phyloP scores from a whole-genome alignment of 208 protist genomes.

The Crithidia brevicula region DNA sequence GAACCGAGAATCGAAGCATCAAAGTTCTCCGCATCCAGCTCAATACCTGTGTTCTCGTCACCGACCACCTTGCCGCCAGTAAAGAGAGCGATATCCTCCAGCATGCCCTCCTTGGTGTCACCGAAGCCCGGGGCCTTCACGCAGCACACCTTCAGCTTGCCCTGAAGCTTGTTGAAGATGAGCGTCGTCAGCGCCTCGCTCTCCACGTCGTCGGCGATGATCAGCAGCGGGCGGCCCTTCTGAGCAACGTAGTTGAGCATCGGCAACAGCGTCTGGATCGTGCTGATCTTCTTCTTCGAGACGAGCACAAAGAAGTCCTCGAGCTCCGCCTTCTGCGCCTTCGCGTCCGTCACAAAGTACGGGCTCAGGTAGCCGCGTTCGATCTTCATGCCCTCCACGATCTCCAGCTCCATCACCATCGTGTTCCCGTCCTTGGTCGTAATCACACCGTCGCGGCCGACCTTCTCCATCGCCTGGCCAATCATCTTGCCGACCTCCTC shows the following conservation, averaged over 20 bases:
- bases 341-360: constrained; percentile 99
- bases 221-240: constrained; percentile 94
- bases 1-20: constrained; percentile 73
- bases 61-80: constrained; percentile 95
- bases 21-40: constrained; percentile 82
- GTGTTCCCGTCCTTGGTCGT: constrained; percentile 99
- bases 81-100: constrained; percentile 99
- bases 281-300: constrained; percentile 96
- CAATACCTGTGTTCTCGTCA: constrained; percentile 92
- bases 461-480: constrained; percentile 98
- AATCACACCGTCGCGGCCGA: constrained; percentile 99
- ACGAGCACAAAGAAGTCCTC: constrained; percentile 97
- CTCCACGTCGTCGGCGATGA: constrained; percentile 99
- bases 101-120: constrained; percentile 97
- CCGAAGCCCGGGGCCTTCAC: constrained; percentile 99
- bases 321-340: constrained; percentile 96
- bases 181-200: constrained; percentile 95
- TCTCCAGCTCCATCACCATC: constrained; percentile 97
- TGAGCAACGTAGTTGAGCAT: constrained; percentile 90
- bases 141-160: constrained; percentile 88
- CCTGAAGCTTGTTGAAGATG: constrained; percentile 89
- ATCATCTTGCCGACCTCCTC: constrained; percentile 98
- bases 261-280: constrained; percentile 89
- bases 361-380: constrained; percentile 98
- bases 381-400: constrained; percentile 98